Evolutionary conservation across 352 stramenopile genomes (phyloP).

Genomic region (Phytophthora europaea): DNA sequence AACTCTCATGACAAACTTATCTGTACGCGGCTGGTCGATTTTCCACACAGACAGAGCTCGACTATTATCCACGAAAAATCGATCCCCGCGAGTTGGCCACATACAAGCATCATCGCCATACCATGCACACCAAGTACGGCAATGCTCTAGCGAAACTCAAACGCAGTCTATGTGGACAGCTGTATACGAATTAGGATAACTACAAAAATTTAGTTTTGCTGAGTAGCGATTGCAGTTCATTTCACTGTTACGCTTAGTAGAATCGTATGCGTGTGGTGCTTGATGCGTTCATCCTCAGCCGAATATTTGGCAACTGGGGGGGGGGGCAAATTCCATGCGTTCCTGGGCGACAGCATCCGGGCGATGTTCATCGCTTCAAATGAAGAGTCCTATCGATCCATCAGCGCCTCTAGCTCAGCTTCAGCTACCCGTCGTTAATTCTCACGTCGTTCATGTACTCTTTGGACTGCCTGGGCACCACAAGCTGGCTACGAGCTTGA

Average conservation of each 20-base stretch:
- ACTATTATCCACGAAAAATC: constrained; percentile 66
- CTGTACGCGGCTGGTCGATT: constrained; percentile 70
- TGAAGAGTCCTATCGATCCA: too few relatives aligned
- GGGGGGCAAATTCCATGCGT: constrained; percentile 1
- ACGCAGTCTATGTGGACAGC: constrained; percentile 65
- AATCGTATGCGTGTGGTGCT: constrained; percentile 58
- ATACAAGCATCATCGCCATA: constrained; percentile 57
- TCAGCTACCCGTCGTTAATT: too few relatives aligned
- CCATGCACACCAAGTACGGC: constrained; percentile 77
- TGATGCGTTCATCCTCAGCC: constrained; percentile 67
- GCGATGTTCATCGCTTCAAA: too few relatives aligned
- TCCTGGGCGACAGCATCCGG: constrained; percentile 37
- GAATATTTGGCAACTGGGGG: constrained; percentile 66
- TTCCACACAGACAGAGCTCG: constrained; percentile 64
- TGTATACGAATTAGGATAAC: constrained; percentile 32
- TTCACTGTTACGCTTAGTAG: constrained; percentile 65
- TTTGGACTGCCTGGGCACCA: too few relatives aligned
- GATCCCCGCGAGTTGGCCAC: constrained; percentile 57
- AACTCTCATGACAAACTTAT: background rate
- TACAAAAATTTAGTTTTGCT: background rate
- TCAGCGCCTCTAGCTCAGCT: too few relatives aligned
- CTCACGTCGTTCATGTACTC: too few relatives aligned
- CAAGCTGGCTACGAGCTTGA: too few relatives aligned
- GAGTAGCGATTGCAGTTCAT: background rate
- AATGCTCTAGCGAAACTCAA: constrained; percentile 65